Evolutionary conservation across 352 stramenopile genomes (phyloP).

Genomic region (Phytophthora citricola): DNA sequence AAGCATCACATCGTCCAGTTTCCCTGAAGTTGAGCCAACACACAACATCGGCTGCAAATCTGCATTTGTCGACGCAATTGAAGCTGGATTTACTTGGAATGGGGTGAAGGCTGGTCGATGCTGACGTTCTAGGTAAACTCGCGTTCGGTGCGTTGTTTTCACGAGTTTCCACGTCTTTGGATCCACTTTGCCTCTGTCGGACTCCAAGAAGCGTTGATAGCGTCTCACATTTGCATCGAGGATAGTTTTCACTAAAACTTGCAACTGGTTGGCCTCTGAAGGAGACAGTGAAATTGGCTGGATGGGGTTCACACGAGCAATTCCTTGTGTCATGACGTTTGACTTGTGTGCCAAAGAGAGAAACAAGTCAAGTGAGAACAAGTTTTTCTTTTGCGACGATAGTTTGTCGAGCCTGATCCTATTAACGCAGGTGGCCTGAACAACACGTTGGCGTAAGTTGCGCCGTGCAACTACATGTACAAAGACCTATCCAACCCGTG

Average conservation of each 20-base stretch:
- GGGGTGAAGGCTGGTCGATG: slow-evolving; percentile 1
- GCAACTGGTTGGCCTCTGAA: slow-evolving; percentile 24
- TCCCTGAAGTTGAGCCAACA: slow-evolving; percentile 30
- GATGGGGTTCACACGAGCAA: slow-evolving; percentile 32
- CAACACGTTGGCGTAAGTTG: background rate
- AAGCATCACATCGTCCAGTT: slow-evolving; percentile 45
- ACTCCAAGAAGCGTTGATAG: slow-evolving; percentile 34
- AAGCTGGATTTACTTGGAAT: slow-evolving; percentile 4
- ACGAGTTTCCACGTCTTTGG: slow-evolving; percentile 32
- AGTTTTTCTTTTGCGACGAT: background rate
- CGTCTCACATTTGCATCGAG: slow-evolving; percentile 35
- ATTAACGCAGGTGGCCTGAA: background rate
- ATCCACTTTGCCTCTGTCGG: slow-evolving; percentile 17
- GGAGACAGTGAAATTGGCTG: slow-evolving; percentile 22
- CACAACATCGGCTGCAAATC: slow-evolving; percentile 21
- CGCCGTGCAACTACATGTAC: background rate
- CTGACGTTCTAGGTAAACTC: slow-evolving; percentile 30
- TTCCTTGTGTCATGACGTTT: slow-evolving; percentile 10
- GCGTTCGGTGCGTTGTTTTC: slow-evolving; percentile 19
- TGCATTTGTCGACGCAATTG: background rate
- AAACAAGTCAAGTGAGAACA: slow-evolving; percentile 8
- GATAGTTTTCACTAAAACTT: slow-evolving; percentile 27
- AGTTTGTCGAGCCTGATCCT: background rate
- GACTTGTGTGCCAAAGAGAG: background rate
- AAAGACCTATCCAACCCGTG: background rate